A percentile compares a stretch with the other conserved stretches of the same genome.
These are phyloP conservation scores for Neurospora sp. DNA, from an alignment of 495 filamentous ascomycete species.

Conservation along the genomic window DNA sequence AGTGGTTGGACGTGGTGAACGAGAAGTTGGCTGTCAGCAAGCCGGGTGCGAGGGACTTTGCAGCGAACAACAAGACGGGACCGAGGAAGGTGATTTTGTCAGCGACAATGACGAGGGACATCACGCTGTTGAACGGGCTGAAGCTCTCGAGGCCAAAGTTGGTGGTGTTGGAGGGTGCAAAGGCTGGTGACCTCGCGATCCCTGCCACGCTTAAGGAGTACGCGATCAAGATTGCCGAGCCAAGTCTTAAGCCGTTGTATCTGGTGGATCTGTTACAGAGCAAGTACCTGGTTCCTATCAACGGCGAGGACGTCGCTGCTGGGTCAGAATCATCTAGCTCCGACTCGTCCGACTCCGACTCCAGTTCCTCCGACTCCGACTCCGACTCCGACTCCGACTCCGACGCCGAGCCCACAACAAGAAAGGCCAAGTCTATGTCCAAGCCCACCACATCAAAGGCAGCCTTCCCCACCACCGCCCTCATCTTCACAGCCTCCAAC, in stretches of 20 bases:
- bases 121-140: conserved; percentile 66
- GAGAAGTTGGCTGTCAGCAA: conserved; percentile 40
- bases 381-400: conserved; percentile 2
- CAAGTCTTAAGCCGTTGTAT: conserved; percentile 74
- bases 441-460: background rate
- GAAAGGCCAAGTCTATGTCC: background rate
- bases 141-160: conserved; percentile 65
- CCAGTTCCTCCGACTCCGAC: conserved; percentile 10
- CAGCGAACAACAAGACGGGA: conserved; percentile 35
- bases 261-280: conserved; percentile 53
- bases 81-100: conserved; percentile 71
- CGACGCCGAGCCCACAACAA: background rate
- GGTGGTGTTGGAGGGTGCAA: conserved; percentile 55
- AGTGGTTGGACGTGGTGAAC: conserved; percentile 74
- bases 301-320: background rate
- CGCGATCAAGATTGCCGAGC: conserved; percentile 64
- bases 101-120: conserved; percentile 87
- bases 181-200: conserved; percentile 42
- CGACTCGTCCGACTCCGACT: conserved; percentile 23
- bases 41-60: conserved; percentile 34
- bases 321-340: conserved; percentile 18
- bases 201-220: conserved; percentile 62
- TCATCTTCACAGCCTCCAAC: conserved; percentile 86
- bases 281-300: conserved; percentile 17
- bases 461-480: conserved; percentile 32